These are phyloP conservation scores for Trifolium dubium DNA, from an alignment of 306 rosid genomes.

Conservation along the genomic window DNA sequence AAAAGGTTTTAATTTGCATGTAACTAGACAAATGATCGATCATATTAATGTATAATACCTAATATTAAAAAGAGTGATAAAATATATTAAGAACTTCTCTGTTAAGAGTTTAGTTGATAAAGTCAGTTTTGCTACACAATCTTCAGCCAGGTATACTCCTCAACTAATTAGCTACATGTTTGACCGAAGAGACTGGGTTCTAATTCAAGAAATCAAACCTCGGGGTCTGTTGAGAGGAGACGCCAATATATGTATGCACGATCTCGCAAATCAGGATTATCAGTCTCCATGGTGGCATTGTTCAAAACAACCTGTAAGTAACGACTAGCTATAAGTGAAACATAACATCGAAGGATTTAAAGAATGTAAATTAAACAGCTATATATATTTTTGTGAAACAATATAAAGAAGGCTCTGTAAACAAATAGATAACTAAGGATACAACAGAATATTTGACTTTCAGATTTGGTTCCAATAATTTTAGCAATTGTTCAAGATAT, in stretches of 20 bases:
- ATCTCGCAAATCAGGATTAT: constrained; percentile 98
- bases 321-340: constrained; percentile 42
- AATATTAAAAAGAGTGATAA: constrained; percentile 22
- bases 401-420: constrained; percentile 8
- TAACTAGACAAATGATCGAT: constrained; percentile 19
- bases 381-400: constrained; percentile 6
- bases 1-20: background rate
- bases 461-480: constrained; percentile 20
- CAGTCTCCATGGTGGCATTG: constrained; percentile 97
- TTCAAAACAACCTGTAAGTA: constrained; percentile 87
- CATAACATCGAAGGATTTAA: constrained; percentile 21
- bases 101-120: constrained; percentile 23
- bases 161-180: constrained; percentile 33
- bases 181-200: constrained; percentile 13
- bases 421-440: constrained; percentile 17
- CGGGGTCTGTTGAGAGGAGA: constrained; percentile 96
- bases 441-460: constrained; percentile 12
- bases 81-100: constrained; percentile 20
- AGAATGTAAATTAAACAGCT: constrained; percentile 16
- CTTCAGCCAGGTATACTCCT: constrained; percentile 19
- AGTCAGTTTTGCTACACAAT: constrained; percentile 34
- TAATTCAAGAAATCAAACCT: constrained; percentile 65
- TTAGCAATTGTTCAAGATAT: constrained; percentile 27
- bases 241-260: constrained; percentile 99
- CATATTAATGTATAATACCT: constrained; percentile 14